phyloP scores from a whole-genome alignment of 2,329 filamentous ascomycete species.

The Fusarium kyushuense region DNA sequence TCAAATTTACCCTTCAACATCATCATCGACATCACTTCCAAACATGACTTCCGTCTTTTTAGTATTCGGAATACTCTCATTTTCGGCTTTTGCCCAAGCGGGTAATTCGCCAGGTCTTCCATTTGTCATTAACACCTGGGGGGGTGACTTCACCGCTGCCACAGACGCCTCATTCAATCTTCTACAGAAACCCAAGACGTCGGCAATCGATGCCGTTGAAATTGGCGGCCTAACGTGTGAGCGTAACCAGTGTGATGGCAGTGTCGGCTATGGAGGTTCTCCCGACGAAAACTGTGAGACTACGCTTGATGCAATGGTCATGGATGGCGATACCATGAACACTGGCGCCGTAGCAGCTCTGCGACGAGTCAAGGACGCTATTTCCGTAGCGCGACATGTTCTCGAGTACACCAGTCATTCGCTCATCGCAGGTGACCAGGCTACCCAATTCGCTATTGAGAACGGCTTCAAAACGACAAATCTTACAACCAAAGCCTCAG shows the following conservation, averaged over 20 bases:
- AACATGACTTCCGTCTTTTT: constrained; percentile 17
- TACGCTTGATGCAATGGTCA: constrained; percentile 69
- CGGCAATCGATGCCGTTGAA: constrained; percentile 65
- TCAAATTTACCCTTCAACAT: constrained; percentile 1
- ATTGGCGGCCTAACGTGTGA: constrained; percentile 66
- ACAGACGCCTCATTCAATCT: constrained; percentile 63
- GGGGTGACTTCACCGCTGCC: constrained; percentile 63
- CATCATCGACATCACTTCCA: neutral
- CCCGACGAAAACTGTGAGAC: constrained; percentile 69
- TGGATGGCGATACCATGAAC: constrained; percentile 67
- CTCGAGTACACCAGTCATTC: constrained; percentile 65
- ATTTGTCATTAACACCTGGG: constrained; percentile 68
- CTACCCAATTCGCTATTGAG: constrained; percentile 64
- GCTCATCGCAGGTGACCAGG: constrained; percentile 64
- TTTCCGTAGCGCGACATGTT: constrained; percentile 63
- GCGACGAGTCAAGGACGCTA: constrained; percentile 61
- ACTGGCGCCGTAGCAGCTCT: constrained; percentile 65
- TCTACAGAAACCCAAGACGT: constrained; percentile 48
- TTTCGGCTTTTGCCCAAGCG: constrained; percentile 25
- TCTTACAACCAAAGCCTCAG: constrained; percentile 58
- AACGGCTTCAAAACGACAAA: constrained; percentile 63
- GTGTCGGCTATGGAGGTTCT: constrained; percentile 66
- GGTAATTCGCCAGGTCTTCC: constrained; percentile 58
- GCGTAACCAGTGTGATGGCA: constrained; percentile 64
- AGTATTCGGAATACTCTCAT: constrained; percentile 23